Base-by-base conservation (phyloP, 345 rosid genomes). In the Salix viminalis region DNA sequence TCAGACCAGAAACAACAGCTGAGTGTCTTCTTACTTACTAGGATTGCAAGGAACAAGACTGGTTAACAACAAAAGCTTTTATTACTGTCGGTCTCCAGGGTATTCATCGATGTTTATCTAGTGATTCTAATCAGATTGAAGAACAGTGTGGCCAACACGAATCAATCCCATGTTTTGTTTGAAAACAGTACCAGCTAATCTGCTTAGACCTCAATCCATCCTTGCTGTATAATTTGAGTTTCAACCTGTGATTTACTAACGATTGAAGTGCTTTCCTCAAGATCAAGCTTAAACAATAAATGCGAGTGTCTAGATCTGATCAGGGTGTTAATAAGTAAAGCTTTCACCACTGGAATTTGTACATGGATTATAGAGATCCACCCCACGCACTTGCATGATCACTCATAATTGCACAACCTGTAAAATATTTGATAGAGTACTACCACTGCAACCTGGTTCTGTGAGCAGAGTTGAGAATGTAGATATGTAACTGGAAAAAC, bases 341-440 rank as follows among this genome's bases (percentile, higher is more conserved):
- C 62, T 19, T 69, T 18, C 21, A 58, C 14, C 64, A 23, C 10
- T 0, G 28, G 64, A 58, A 26, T 58, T 5, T 4, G 23, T 3
- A 58, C 64, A 58, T 58, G 1, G 64, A 58, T 10, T 23, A 10
- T 58, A 14, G 9, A 6, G 58, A 24, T 39, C 9, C 5, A 48
- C 15, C 52, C 61, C 24, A 6, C 69, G 6, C 44, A 2, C 54
- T 18, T 52, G 68, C 58, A 61, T 79, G 75, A 77, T 54, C 73
- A 62, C 39, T 56, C 75, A 58, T 65, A 73, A 77, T 6, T 48
- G 58, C 60, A 39, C 36, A 41, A 34, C 26, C 30, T 36, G 12
- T 70, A 24, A 37, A 61, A 71, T 52, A 21, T 46, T 36, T 58
- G 26, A 46, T 48, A 44, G 54, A 65, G 71, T 41, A 37, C 41